A percentile compares a stretch with the other conserved stretches of the same genome.
Evolutionary conservation across 176 grass and related monocot species (phyloP).

Genomic region (Stipa capillata): DNA sequence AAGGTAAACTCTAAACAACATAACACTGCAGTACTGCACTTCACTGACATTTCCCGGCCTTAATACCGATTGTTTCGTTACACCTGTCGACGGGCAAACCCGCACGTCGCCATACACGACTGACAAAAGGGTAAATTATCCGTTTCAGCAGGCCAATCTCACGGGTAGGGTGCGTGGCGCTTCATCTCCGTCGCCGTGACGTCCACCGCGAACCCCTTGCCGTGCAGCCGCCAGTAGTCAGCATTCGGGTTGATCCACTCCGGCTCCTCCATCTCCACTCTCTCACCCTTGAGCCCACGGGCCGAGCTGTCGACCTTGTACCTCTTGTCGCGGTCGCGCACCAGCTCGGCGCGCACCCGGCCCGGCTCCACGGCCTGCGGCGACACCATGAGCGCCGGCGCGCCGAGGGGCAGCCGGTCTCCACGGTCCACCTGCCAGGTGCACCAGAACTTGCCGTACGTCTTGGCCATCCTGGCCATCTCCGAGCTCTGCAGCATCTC

Average conservation of each 20-base stretch:
- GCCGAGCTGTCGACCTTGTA: slow-evolving; percentile 32
- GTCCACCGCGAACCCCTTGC: slow-evolving; percentile 69
- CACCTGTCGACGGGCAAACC: neutral
- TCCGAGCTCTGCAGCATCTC: slow-evolving; percentile 56
- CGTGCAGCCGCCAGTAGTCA: slow-evolving; percentile 71
- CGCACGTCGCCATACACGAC: neutral
- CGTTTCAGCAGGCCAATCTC: too few relatives aligned
- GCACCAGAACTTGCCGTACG: slow-evolving; percentile 89
- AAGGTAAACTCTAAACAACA: too few relatives aligned
- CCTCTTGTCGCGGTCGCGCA: slow-evolving; percentile 41
- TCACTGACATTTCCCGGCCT: too few relatives aligned
- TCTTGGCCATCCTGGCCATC: slow-evolving; percentile 53
- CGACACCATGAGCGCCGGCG: slow-evolving; percentile 75
- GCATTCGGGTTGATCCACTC: slow-evolving; percentile 80
- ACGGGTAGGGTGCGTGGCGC: slow-evolving; percentile 37
- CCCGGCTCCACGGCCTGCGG: slow-evolving; percentile 48
- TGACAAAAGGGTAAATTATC: neutral
- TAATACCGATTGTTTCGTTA: too few relatives aligned
- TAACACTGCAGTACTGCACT: too few relatives aligned
- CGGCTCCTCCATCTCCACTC: slow-evolving; percentile 66
- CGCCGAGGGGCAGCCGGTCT: slow-evolving; percentile 67
- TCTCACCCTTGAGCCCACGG: slow-evolving; percentile 39
- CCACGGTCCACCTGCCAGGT: slow-evolving; percentile 88
- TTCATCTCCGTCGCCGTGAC: slow-evolving; percentile 48
- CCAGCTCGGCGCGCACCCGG: slow-evolving; percentile 28